These are phyloP conservation scores for Immersiella caudata DNA, from an alignment of 495 filamentous ascomycete species.

Conservation along the genomic window DNA sequence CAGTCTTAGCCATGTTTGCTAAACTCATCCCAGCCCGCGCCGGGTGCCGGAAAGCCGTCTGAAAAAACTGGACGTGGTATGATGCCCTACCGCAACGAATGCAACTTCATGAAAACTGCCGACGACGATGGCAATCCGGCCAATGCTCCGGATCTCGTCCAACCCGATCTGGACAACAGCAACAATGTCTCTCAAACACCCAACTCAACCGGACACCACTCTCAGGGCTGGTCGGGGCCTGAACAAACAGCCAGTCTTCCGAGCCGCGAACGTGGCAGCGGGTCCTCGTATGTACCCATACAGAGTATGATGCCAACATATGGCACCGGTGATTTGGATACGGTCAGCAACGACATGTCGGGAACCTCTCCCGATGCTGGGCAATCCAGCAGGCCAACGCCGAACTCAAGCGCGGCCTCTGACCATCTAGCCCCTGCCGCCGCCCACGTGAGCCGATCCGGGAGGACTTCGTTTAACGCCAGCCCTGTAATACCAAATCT, in stretches of 20 bases:
- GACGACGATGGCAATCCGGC: conserved; percentile 38
- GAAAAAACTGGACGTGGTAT: background rate
- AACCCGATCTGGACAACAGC: conserved; percentile 30
- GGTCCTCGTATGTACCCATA: conserved; percentile 29
- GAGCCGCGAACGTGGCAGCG: conserved; percentile 35
- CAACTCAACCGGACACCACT: conserved; percentile 28
- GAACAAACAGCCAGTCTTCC: conserved; percentile 39
- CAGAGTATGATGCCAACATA: conserved; percentile 39
- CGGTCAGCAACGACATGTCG: conserved; percentile 42
- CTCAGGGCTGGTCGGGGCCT: conserved; percentile 32
- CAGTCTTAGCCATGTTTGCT: background rate
- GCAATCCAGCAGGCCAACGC: conserved; percentile 52
- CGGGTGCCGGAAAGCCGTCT: conserved; percentile 2
- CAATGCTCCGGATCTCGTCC: conserved; percentile 33
- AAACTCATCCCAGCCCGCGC: conserved; percentile 7
- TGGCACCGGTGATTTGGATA: conserved; percentile 27
- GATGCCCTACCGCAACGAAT: conserved; percentile 38
- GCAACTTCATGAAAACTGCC: conserved; percentile 36
- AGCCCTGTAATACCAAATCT: conserved; percentile 47
- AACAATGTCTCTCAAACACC: conserved; percentile 23
- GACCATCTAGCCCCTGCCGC: conserved; percentile 38
- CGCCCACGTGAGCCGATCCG: conserved; percentile 29
- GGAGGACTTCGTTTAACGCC: conserved; percentile 49
- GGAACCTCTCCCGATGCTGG: conserved; percentile 41
- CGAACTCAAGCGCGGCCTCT: conserved; percentile 55